A percentile compares a stretch with the other conserved stretches of the same genome.
Conservation (phyloP, 1,284 basidiomycete genomes). For the Trichosporon ovoides region DNA sequence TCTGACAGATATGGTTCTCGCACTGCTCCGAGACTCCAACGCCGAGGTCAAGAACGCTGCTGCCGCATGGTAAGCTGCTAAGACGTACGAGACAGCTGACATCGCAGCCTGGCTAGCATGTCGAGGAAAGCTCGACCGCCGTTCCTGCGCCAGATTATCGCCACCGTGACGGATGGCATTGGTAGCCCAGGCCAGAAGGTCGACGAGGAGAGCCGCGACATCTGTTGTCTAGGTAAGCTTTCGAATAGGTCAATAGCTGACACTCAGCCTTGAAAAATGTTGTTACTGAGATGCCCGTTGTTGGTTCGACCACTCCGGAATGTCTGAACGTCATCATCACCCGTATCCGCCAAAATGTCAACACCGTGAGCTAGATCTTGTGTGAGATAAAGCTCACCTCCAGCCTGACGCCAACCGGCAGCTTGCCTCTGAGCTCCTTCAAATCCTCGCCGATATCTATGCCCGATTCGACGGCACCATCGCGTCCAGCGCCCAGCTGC, state of each 20-base stretch:
- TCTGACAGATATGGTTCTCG: conserved; percentile 71
- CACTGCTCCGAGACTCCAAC: conserved; percentile 84
- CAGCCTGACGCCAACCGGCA: conserved; percentile 62
- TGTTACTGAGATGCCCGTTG: conserved; percentile 64
- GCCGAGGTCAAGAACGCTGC: conserved; percentile 98
- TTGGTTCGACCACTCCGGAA: not conserved
- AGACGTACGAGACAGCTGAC: conserved; percentile 6
- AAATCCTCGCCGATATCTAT: conserved; percentile 86
- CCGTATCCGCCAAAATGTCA: conserved; percentile 59
- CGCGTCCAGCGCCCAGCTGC: conserved; percentile 53
- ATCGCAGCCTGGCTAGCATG: conserved; percentile 34
- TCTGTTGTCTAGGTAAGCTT: conserved; percentile 76
- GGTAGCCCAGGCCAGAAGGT: conserved; percentile 25
- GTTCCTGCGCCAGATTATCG: conserved; percentile 81
- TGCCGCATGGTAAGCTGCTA: conserved; percentile 69
- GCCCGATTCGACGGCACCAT: conserved; percentile 71
- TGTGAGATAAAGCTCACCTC: conserved; percentile 20
- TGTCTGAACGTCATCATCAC: conserved; percentile 8
- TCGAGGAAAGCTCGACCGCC: conserved; percentile 43
- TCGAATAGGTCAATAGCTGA: not conserved
- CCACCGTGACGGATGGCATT: conserved; percentile 51
- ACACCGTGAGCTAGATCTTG: conserved; percentile 30
- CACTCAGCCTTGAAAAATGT: conserved; percentile 85
- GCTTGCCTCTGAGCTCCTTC: conserved; percentile 80
- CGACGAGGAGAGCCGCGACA: conserved; percentile 60